Evolutionary conservation across 768 basidiomycete species (phyloP).

Genomic region (Tricholoma hemisulphureum): DNA sequence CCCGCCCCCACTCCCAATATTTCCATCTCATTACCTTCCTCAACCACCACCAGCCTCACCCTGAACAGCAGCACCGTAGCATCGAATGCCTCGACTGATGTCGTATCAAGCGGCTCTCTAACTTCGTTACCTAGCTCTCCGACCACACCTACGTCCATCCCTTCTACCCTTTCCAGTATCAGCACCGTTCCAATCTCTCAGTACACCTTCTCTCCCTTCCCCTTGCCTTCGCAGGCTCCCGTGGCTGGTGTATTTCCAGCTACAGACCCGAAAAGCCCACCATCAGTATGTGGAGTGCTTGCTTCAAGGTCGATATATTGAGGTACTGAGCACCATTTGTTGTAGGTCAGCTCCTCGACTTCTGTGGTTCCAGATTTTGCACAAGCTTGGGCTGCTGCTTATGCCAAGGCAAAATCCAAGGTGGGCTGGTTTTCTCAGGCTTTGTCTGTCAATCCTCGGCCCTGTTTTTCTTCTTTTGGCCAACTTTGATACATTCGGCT

Average conservation of each 20-base stretch:
- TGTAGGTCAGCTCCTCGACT: constrained; percentile 29
- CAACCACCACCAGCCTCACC: too few relatives aligned
- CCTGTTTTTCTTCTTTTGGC: neutral
- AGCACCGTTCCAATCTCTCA: constrained; percentile 13
- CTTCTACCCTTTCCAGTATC: constrained; percentile 9
- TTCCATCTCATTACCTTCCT: too few relatives aligned
- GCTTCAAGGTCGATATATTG: neutral
- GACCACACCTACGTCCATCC: neutral
- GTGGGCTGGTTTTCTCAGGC: constrained; percentile 33
- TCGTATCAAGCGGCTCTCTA: too few relatives aligned
- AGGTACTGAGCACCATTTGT: too few relatives aligned
- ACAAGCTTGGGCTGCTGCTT: constrained; percentile 59
- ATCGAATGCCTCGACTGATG: too few relatives aligned
- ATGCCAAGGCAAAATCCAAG: constrained; percentile 54
- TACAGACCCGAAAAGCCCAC: constrained; percentile 56
- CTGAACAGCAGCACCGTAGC: too few relatives aligned
- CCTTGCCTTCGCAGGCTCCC: constrained; percentile 55
- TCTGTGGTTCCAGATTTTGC: constrained; percentile 44
- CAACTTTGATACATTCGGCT: neutral
- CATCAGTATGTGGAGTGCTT: constrained; percentile 38
- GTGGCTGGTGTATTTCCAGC: constrained; percentile 52
- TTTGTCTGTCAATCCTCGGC: neutral
- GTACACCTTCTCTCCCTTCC: constrained; percentile 50
- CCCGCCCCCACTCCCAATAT: too few relatives aligned
- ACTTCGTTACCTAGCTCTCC: neutral